Evolutionary conservation across 2,329 filamentous ascomycete genomes (phyloP), one percentile per base, ranked within the genome.

Genomic region (Colletotrichum simmondsii): DNA sequence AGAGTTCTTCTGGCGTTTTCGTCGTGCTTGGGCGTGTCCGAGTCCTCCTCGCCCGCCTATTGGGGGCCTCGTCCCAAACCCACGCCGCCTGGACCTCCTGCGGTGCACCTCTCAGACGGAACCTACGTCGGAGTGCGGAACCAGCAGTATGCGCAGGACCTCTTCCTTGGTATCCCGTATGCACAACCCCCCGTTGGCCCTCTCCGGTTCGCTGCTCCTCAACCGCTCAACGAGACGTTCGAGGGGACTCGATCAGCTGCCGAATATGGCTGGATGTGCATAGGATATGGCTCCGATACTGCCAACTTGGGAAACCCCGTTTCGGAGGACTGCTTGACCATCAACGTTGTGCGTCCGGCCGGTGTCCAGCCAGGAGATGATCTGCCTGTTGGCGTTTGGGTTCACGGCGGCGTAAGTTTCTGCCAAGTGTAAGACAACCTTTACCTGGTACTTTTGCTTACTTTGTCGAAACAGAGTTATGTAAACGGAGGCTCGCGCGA

Each of bases 101-200:
- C 66, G 12, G 73, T 67, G 24, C 62, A 62, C 28, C 71, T 73
- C n/a, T 53, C 59, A 42, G 65, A 74, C 59, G 73, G 71, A n/a
- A 71, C 87, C 0, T 88, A 87, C 72, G 69, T 77, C 26, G 87
- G 88, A 3, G 74, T 82, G 0, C 78, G 81, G 68, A 83, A 82
- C 54, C 57, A 81, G 0, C 71, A 78, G 2, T 87, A 86, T 67
- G 76, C 83, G 24, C 87, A 88, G 58, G 91, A 93, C 68, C 85
- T 83, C 28, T 93, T 92, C 81, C 86, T 87, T 72, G 90, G 89
- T 14, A 91, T 93, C 70, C 91, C 91, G 1, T 93, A 89, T 76
- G 91, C 91, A 2, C 81, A 91, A 72, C 87, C 90, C 3, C 92
- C 92, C 0, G 83, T 87, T 1, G 90, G 88, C 0, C 77, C 83